Evolutionary conservation across 1,284 basidiomycete genomes (phyloP).

Genomic region (Heterobasidion annosum): DNA sequence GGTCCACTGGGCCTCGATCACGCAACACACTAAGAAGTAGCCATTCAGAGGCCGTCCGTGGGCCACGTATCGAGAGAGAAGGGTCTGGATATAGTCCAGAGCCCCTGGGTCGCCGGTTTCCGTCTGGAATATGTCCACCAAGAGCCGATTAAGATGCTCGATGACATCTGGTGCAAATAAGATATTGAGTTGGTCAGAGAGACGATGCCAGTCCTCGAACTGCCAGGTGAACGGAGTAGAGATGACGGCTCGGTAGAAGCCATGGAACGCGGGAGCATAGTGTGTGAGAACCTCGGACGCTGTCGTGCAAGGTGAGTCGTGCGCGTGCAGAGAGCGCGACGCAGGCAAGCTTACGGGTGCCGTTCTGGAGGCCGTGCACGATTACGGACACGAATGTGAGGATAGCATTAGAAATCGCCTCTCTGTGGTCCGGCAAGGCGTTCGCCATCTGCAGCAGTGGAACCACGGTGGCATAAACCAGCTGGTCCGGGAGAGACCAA

Average conservation of each 20-base stretch:
- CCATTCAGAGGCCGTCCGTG: slow-evolving; percentile 76
- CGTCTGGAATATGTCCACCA: slow-evolving; percentile 50
- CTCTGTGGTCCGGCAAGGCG: slow-evolving; percentile 36
- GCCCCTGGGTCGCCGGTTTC: slow-evolving; percentile 36
- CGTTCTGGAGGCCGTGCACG: slow-evolving; percentile 44
- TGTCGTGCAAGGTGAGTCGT: slow-evolving; percentile 17
- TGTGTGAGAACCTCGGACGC: slow-evolving; percentile 69
- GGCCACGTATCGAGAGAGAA: slow-evolving; percentile 71
- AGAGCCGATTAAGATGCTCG: slow-evolving; percentile 59
- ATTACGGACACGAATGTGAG: slow-evolving; percentile 50
- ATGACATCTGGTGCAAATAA: slow-evolving; percentile 56
- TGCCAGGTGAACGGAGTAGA: slow-evolving; percentile 74
- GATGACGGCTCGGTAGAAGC: slow-evolving; percentile 79
- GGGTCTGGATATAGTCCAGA: slow-evolving; percentile 54
- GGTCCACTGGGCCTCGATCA: slow-evolving; percentile 79
- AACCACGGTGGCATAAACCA: slow-evolving; percentile 68
- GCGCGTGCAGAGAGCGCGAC: not conserved
- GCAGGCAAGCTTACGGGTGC: slow-evolving; percentile 36
- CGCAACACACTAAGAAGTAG: slow-evolving; percentile 81
- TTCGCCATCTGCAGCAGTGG: slow-evolving; percentile 64
- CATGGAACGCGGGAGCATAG: slow-evolving; percentile 76
- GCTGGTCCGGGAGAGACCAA: slow-evolving; percentile 76
- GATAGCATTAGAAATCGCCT: slow-evolving; percentile 45
- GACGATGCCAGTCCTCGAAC: slow-evolving; percentile 51
- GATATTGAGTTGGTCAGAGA: slow-evolving; percentile 44